Evolutionary conservation across 768 basidiomycete species (phyloP), one percentile per base, ranked within the genome.

Genomic region (Candolleomyces aberdarensis): DNA sequence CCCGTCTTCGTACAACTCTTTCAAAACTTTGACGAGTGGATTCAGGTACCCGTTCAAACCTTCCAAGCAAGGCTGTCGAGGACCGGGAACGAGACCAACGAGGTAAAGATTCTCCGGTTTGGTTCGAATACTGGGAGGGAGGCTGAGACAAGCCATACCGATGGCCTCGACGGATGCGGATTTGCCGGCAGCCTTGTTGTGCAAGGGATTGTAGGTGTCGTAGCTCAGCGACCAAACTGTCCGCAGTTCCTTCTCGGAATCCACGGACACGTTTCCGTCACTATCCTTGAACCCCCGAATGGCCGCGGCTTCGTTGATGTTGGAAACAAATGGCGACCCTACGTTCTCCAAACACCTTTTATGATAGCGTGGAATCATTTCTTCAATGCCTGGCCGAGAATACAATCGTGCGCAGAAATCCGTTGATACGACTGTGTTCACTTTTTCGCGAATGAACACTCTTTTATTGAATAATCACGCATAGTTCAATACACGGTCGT

Each of bases 21-120:
- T 44, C 2, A 80, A 66, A 17, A 75, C 70, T 36, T 76, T 66
- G 11, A 81, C 69, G 11, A 80, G 70, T 0, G 74, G 76, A 0
- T 19, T 8, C 5, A 82, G 65, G n/a, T 74, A 56, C 40, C 74
- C 72, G 39, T 80, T 78, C 2, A 79, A 66, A 32, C 75, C 63
- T 0, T 70, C 48, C 0, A 69, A 58, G 0, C 62, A 62, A 2
- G 80, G 77, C 39, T 74, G 58, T 5, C 56, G 43, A 9, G 66
- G 66, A 4, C 66, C 64, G 7, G 66, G 63, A 11, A 65, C 62
- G 62, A 31, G 68, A 1, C 73, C 76, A 1, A 64, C 71, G 15
- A 70, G 58, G 61, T 70, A 80, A 62, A 80, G 68, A 56, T 81
- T 79, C 57, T 78, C 71, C 0, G 62, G 29, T 29, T 61, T 57